Evolutionary conservation across 78 protist genomes (phyloP).

Genomic region (Dictyostelium capitatum): DNA sequence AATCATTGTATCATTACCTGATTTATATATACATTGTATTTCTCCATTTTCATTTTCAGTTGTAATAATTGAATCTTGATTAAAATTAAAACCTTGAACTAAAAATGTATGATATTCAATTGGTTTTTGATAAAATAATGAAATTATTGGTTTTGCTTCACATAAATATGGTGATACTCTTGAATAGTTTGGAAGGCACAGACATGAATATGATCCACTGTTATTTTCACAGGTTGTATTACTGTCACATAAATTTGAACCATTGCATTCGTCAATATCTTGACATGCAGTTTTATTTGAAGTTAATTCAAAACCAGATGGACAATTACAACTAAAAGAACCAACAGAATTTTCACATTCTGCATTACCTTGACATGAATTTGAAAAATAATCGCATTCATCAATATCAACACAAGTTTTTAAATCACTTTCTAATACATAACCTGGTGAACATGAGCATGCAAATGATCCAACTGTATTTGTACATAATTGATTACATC

Average conservation of each 20-base stretch:
- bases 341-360: neutral
- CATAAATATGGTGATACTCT: too few species aligned
- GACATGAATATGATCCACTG: neutral
- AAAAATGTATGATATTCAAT: too few species aligned
- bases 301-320: neutral
- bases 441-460: neutral
- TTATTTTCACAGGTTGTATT: neutral
- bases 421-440: neutral
- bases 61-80: too few species aligned
- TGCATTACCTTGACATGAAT: neutral
- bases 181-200: too few species aligned
- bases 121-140: too few species aligned
- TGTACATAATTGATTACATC: neutral
- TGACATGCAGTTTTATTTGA: neutral
- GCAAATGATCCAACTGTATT: neutral
- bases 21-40: too few species aligned
- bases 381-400: neutral
- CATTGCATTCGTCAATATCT: conserved; percentile 22
- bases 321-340: neutral
- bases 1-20: too few species aligned
- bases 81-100: too few species aligned
- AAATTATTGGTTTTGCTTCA: too few species aligned
- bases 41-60: too few species aligned
- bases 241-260: neutral
- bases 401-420: neutral